Evolutionary conservation across 139 green algal species (phyloP).

Genomic region (Auxenochlorella pyrenoidosa): DNA sequence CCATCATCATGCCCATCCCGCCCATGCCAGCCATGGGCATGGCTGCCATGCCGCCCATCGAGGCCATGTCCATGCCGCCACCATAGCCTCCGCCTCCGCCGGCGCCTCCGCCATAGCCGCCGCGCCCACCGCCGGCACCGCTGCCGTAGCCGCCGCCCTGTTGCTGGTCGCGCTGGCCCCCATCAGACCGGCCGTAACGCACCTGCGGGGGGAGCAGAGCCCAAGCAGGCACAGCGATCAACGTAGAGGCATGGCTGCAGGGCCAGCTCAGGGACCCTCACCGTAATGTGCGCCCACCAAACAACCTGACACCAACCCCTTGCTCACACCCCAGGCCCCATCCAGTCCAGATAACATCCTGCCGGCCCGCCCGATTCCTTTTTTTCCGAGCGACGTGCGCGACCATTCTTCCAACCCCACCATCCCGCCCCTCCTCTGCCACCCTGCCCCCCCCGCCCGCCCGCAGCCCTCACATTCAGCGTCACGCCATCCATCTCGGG

Average conservation of each 20-base stretch:
- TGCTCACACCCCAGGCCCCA: too few species aligned
- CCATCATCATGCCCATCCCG: constrained; percentile 35
- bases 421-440: neutral
- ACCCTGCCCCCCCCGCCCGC: too few species aligned
- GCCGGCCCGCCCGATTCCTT: too few species aligned
- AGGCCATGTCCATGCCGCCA: neutral
- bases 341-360: too few species aligned
- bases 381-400: neutral
- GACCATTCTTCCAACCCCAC: too few species aligned
- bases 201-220: constrained; percentile 6
- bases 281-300: too few species aligned
- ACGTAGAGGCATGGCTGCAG: neutral
- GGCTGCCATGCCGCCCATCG: neutral
- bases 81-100: neutral
- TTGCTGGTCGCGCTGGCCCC: neutral
- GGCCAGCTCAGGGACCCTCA: neutral
- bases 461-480: constrained; percentile 51
- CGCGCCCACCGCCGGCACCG: constrained; percentile 1
- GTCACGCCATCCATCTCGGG: constrained; percentile 60
- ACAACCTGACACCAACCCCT: too few species aligned
- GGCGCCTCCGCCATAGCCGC: neutral
- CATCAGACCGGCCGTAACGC: constrained; percentile 32
- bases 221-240: neutral
- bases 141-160: constrained; percentile 1
- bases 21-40: constrained; percentile 11